Evolutionary conservation across 345 rosid genomes (phyloP).

Genomic region (Syzygium aqueum): DNA sequence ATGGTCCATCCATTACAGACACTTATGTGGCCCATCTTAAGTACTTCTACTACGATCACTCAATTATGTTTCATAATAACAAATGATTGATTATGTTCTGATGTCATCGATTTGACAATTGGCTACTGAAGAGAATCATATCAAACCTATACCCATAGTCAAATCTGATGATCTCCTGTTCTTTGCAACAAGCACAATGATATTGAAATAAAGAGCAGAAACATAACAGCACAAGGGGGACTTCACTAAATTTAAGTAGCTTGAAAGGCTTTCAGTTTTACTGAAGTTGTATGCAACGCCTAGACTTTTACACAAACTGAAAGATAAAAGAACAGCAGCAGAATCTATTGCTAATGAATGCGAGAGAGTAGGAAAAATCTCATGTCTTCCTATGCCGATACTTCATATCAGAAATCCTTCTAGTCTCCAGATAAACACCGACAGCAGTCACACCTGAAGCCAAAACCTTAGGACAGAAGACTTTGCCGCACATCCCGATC

Average conservation of each 20-base stretch:
- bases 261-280: not conserved
- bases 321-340: not conserved
- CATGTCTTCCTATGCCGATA: not conserved
- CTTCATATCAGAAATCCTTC: not conserved
- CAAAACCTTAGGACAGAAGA: constrained; percentile 63
- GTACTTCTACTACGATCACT: not conserved
- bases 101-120: not conserved
- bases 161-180: not conserved
- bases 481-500: constrained; percentile 52
- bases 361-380: not conserved
- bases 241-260: not conserved
- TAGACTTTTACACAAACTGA: not conserved
- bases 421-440: constrained; percentile 68
- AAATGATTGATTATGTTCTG: not conserved
- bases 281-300: not conserved
- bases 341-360: not conserved
- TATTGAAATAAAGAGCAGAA: not conserved
- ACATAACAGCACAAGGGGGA: not conserved
- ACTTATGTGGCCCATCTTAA: not conserved
- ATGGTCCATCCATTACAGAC: not conserved
- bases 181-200: not conserved
- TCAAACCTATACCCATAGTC: not conserved
- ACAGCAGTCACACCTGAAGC: constrained; percentile 55
- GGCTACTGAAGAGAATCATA: not conserved
- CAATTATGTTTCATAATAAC: not conserved